Evolutionary conservation across 345 rosid species (phyloP).

Genomic region (Balakata baccata): DNA sequence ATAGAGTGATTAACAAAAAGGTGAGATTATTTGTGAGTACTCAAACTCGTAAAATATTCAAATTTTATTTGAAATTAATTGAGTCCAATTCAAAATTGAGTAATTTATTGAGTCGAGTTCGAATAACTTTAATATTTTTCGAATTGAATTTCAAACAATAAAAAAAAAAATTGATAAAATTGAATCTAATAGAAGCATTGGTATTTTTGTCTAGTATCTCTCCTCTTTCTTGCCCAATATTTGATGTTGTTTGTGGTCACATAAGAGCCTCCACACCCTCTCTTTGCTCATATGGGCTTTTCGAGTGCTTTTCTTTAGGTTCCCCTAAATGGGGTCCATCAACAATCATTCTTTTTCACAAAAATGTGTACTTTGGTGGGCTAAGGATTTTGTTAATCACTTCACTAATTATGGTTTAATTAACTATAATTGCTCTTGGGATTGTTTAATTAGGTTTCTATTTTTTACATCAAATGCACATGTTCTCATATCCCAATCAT

Average conservation of each 20-base stretch:
- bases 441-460: not conserved
- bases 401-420: slow-evolving; percentile 8
- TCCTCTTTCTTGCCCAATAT: not conserved
- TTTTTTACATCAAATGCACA: slow-evolving; percentile 20
- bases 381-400: not conserved
- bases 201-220: not conserved
- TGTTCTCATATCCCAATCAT: slow-evolving; percentile 34
- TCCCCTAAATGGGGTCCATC: slow-evolving; percentile 22
- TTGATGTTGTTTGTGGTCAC: slow-evolving; percentile 20
- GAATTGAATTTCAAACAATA: too few relatives aligned
- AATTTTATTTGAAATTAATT: too few relatives aligned
- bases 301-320: slow-evolving; percentile 25
- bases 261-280: slow-evolving; percentile 29
- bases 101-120: too few relatives aligned
- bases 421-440: slow-evolving; percentile 2
- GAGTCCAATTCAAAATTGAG: too few relatives aligned
- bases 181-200: too few relatives aligned
- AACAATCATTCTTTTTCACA: not conserved
- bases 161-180: too few relatives aligned
- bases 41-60: too few relatives aligned
- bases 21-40: too few relatives aligned
- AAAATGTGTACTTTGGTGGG: not conserved
- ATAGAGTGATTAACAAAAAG: not conserved
- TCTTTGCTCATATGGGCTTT: slow-evolving; percentile 25
- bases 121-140: too few relatives aligned